Evolutionary conservation across 1,284 basidiomycete genomes (phyloP).

Genomic region (Ustilago hordei): DNA sequence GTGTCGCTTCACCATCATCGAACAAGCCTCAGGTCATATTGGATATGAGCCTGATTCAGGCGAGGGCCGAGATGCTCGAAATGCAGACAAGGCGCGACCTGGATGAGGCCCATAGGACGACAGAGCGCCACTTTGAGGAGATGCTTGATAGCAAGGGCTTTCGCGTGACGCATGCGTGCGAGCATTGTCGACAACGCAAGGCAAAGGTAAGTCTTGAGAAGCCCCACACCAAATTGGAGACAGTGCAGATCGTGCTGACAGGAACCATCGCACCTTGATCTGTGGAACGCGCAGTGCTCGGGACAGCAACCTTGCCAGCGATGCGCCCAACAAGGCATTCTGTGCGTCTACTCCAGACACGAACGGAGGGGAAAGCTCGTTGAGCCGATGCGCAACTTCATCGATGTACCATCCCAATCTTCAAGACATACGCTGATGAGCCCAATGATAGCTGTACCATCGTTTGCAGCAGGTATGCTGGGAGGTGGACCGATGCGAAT

Average conservation of each 20-base stretch:
- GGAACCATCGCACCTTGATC: background rate
- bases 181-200: conserved; percentile 42
- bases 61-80: conserved; percentile 33
- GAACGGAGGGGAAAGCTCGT: conserved; percentile 21
- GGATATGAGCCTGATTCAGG: conserved; percentile 35
- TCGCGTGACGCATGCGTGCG: conserved; percentile 45
- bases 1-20: background rate
- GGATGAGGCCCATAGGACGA: conserved; percentile 15
- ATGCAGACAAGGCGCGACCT: conserved; percentile 19
- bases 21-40: conserved; percentile 15
- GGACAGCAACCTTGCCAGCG: conserved; percentile 42
- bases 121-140: conserved; percentile 31
- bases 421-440: background rate
- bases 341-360: conserved; percentile 32
- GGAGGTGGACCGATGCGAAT: conserved; percentile 20
- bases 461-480: background rate
- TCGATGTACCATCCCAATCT: conserved; percentile 13
- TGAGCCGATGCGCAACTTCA: background rate
- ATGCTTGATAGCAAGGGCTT: conserved; percentile 29
- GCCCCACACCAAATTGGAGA: too few species aligned
- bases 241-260: background rate
- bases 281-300: conserved; percentile 23
- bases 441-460: background rate
- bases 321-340: conserved; percentile 35
- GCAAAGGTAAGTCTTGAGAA: conserved; percentile 37